Evolutionary conservation across 768 basidiomycete species (phyloP), one percentile per base, ranked within the genome.

Genomic region (Pulveroboletus ravenelii): DNA sequence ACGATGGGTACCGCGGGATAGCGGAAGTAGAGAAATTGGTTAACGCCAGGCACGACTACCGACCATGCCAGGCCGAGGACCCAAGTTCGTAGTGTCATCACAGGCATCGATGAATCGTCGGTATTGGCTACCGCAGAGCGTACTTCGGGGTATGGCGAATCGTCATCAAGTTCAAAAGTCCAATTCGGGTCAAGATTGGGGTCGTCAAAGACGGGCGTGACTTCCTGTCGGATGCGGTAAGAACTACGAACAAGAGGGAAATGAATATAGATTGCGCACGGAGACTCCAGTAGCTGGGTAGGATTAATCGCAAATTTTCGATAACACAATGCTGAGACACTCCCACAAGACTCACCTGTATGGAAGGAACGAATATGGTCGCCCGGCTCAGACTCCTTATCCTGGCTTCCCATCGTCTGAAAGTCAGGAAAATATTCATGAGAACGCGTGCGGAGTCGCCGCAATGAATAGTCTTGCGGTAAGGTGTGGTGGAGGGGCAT

Each of bases 11-110:
- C 81, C 30, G 77, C 76, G 4, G 88, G 87, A 60, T 80, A 85
- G 14, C 85, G 82, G 69, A 88, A 87, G 74, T 79, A 84, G 70
- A 87, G 84, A 70, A 87, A 85, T 53, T 86, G 87, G 60, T 89
- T 87, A 45, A 84, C 65, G 23, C 80, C 82, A 5, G 82, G 74
- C 47, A 82, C 74, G 60, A 89, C 55, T 32, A 88, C 77, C 5
- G 87, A 78, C 77, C 80, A 88, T 31, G 78, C 54, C 14, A 92
- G 49, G 43, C 93, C 93, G 41, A 94, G 73, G 6, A 77, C 67
- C 85, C 85, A 88, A 3, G 81, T 77, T 31, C 88, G 82, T 38
- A 89, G 39, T 0, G 87, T 88, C 32, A 72, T 73, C 8, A 77
- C 78, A 8, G 80, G 78, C 52, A 87, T 80, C 38, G 71, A 69